phyloP scores from a whole-genome alignment of 345 rosid genomes.

The Sisymbrium altissimum region DNA sequence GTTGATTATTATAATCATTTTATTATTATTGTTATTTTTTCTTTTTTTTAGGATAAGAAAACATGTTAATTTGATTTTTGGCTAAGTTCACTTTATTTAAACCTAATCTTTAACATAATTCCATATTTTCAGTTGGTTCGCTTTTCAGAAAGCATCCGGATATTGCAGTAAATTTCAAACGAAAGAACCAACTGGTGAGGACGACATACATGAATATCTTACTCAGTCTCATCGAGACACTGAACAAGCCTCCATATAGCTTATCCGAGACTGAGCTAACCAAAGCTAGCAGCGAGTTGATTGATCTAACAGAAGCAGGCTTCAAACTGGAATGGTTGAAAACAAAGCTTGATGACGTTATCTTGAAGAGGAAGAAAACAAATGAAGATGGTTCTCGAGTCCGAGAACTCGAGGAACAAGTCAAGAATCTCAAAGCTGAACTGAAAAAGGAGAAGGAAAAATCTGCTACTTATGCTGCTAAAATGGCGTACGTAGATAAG shows the following conservation, averaged over 20 bases:
- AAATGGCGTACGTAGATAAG: background rate
- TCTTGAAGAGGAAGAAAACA: background rate
- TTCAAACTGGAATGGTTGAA: background rate
- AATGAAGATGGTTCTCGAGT: background rate
- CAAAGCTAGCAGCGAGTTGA: background rate
- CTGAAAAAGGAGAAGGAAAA: background rate
- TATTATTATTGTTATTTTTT: too few relatives aligned
- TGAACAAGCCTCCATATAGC: background rate
- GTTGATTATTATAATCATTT: too few relatives aligned
- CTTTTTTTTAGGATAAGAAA: too few relatives aligned
- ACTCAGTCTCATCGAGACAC: background rate
- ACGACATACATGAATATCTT: background rate
- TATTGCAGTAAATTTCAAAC: background rate
- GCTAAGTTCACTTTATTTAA: too few relatives aligned
- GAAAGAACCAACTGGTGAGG: background rate
- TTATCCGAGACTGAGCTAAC: background rate
- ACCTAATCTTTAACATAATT: too few relatives aligned
- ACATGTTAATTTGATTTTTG: too few relatives aligned
- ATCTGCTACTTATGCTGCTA: background rate
- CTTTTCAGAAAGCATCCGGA: background rate
- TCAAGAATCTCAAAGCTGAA: constrained; percentile 8
- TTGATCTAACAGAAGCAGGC: background rate
- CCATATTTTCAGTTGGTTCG: background rate
- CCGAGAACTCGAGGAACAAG: background rate
- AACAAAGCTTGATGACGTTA: background rate